phyloP scores from a whole-genome alignment of 192 early-diverging fungal species.

The Backusella mclennaniae region DNA sequence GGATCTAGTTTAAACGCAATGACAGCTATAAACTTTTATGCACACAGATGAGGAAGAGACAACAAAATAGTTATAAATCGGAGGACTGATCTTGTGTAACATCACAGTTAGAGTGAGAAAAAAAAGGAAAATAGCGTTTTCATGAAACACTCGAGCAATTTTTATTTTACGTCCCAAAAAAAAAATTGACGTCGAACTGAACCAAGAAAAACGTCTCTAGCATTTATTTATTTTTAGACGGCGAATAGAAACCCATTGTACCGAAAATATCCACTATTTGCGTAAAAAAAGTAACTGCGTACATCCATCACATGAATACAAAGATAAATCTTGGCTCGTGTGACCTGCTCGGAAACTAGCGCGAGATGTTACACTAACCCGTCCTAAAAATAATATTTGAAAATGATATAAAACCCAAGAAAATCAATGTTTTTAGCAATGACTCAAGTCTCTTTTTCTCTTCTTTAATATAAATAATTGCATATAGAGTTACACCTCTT shows the following conservation, averaged over 20 bases:
- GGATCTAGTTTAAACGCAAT: not conserved
- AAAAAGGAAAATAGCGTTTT: not conserved
- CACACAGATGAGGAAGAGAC: not conserved
- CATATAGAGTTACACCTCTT: not conserved
- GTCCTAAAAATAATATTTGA: conserved; percentile 8
- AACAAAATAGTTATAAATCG: not conserved
- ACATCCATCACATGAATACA: conserved; percentile 13
- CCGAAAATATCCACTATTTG: not conserved
- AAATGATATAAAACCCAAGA: not conserved
- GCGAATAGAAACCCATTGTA: conserved; percentile 5
- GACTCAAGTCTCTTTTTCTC: not conserved
- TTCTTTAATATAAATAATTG: not conserved
- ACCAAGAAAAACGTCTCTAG: not conserved
- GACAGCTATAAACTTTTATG: conserved; percentile 1
- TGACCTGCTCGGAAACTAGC: not conserved
- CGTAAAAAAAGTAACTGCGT: conserved; percentile 11
- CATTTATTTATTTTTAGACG: not conserved
- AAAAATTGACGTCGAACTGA: not conserved
- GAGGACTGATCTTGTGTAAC: not conserved
- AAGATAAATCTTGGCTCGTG: not conserved
- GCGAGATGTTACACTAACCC: not conserved
- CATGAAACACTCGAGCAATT: not conserved
- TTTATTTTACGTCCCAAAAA: not conserved
- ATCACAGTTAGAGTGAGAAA: not conserved
- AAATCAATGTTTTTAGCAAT: not conserved